Evolutionary conservation across 306 rosid genomes (phyloP).

Genomic region (Crotalaria pallida): DNA sequence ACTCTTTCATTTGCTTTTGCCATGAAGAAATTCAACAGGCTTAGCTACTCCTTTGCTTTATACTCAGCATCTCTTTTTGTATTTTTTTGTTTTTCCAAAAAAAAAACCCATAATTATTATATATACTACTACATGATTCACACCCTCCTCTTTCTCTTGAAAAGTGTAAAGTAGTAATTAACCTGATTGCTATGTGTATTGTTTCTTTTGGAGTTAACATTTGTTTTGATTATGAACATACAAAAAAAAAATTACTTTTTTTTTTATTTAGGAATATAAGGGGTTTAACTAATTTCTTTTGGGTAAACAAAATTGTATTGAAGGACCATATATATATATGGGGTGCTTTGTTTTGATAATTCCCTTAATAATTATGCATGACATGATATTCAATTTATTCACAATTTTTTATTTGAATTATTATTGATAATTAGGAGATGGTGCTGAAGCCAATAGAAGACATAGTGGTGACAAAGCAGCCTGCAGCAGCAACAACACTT

Average conservation of each 20-base stretch:
- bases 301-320: no score
- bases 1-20: constrained; percentile 21
- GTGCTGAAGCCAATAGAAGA: constrained; percentile 64
- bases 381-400: background rate
- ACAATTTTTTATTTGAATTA: constrained; percentile 1
- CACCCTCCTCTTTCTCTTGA: background rate
- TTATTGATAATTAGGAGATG: constrained; percentile 55
- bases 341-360: no score
- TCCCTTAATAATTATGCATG: background rate
- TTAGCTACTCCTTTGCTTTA: background rate
- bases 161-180: constrained; percentile 24
- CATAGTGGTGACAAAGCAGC: constrained; percentile 35
- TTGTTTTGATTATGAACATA: constrained; percentile 1
- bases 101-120: background rate
- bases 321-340: background rate
- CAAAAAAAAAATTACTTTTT: no score
- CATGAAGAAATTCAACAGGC: constrained; percentile 25
- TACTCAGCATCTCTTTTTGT: background rate
- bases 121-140: background rate
- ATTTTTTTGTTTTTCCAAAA: background rate
- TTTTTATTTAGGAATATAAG: background rate
- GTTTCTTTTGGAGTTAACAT: background rate
- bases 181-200: constrained; percentile 21
- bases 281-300: background rate
- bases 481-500: background rate